Percentiles rank a stretch among this genome's conserved stretches.
These are phyloP conservation scores for Mucor sp. DNA, from an alignment of 371 early-diverging fungal species.

Conservation along the genomic window DNA sequence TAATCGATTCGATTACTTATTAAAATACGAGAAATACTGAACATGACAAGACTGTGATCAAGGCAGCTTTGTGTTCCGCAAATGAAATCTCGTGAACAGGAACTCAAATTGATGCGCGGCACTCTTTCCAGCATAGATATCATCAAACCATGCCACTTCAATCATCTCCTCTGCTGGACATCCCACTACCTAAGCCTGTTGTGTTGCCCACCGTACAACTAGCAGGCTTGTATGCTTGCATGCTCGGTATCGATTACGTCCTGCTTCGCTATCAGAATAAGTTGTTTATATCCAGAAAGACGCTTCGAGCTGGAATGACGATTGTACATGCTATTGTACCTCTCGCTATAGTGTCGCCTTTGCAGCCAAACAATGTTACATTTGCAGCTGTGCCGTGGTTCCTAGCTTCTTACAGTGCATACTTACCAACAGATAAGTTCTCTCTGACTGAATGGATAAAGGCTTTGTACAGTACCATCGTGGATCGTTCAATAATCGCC, in stretches of 20 bases:
- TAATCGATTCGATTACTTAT: too few species aligned
- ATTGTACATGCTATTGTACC: conserved; percentile 16
- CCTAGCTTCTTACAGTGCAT: conserved; percentile 27
- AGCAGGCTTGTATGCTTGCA: conserved; percentile 22
- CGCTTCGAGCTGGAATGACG: conserved; percentile 8
- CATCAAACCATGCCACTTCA: conserved; percentile 5
- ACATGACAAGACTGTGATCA: not conserved
- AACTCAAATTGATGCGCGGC: not conserved
- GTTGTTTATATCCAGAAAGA: not conserved
- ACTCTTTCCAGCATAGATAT: not conserved
- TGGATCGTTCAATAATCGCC: conserved; percentile 5
- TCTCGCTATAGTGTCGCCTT: conserved; percentile 16
- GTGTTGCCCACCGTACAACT: conserved; percentile 13
- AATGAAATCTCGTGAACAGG: not conserved
- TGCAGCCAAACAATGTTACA: conserved; percentile 23
- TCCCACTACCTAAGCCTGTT: conserved; percentile 13
- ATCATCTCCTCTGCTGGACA: conserved; percentile 11
- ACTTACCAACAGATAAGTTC: conserved; percentile 21
- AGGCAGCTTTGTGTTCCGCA: not conserved
- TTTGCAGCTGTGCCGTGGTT: conserved; percentile 42
- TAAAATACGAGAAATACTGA: not conserved
- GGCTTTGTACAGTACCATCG: conserved; percentile 20
- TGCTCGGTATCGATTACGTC: conserved; percentile 20
- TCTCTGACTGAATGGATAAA: conserved; percentile 14
- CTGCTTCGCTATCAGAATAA: conserved; percentile 13